phyloP scores from a whole-genome alignment of 2,329 filamentous ascomycete genomes.

The Teratosphaeria epicoccoides region DNA sequence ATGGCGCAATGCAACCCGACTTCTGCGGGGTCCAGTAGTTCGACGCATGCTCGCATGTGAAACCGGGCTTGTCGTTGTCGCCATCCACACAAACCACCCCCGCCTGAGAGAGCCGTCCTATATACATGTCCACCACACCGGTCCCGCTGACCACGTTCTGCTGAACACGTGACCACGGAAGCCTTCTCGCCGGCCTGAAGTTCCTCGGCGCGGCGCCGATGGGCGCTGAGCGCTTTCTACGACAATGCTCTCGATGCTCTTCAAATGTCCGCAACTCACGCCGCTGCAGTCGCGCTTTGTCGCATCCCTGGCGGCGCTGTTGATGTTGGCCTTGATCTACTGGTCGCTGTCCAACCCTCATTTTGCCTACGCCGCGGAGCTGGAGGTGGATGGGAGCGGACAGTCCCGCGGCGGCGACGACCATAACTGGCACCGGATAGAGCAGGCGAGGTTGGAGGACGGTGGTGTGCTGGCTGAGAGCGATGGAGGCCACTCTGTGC shows the following conservation, averaged over 20 bases:
- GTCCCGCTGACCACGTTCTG: background rate
- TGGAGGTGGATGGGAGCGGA: slow-evolving; percentile 23
- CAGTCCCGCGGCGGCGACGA: slow-evolving; percentile 32
- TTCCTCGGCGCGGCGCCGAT: slow-evolving; percentile 1
- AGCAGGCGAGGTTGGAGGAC: slow-evolving; percentile 23
- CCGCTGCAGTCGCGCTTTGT: slow-evolving; percentile 62
- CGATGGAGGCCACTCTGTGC: slow-evolving; percentile 22
- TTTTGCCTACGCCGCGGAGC: slow-evolving; percentile 53
- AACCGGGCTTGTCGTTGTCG: background rate
- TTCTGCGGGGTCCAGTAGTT: too few species aligned
- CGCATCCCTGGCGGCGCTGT: slow-evolving; percentile 52
- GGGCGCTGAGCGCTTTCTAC: slow-evolving; percentile 2
- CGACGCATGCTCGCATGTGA: background rate
- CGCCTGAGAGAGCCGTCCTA: background rate
- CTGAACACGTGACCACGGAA: background rate
- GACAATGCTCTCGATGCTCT: slow-evolving; percentile 15
- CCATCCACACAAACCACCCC: background rate
- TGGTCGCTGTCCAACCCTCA: slow-evolving; percentile 48
- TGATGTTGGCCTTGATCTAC: slow-evolving; percentile 51
- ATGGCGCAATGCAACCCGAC: too few species aligned
- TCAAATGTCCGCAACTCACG: slow-evolving; percentile 45
- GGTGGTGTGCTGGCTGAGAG: slow-evolving; percentile 31
- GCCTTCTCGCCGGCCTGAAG: background rate
- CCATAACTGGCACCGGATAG: slow-evolving; percentile 39
- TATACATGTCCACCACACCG: background rate